Base-by-base conservation (phyloP, 2,329 filamentous ascomycete species). In the Chaetomiaceae sp. region DNA sequence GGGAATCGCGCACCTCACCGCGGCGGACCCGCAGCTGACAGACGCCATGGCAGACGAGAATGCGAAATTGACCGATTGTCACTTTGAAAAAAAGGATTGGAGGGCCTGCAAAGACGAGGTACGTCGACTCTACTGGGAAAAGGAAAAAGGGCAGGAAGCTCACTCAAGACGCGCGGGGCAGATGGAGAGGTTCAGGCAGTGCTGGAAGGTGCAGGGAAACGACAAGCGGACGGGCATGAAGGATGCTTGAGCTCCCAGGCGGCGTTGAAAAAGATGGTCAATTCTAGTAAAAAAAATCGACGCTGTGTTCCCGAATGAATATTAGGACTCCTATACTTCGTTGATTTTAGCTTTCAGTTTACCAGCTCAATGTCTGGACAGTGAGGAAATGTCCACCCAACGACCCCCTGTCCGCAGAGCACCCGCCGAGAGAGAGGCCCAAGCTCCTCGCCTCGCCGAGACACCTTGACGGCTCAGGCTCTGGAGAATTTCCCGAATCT, bases 21-120 rank as follows among this genome's bases (percentile, higher is more conserved):
- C 42, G 54, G 37, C 19, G 17, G 35, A 20, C 22, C 12, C 49
- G 37, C 29, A 30, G 12, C 48, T 53, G 34, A 39, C 29, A 37
- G 9, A 27, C 11, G 11, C n/a, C 42, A 47, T 34, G 14, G 12
- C 56, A 96, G 91, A 80, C 18, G 91, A 97, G 62, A 95, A 97
- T 61, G 72, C 78, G 44, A 90, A 82, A 61, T 78, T 98, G 82
- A 96, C 89, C 29, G 88, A 97, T 65, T 98, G 93, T 68, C 95
- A 94, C 66, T 95, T 81, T 62, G 88, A 91, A 45, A 95, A 90
- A 75, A 95, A 90, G 65, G 93, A 98, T 64, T 98, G 93, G 91
- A 76, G 93, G 57, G 75, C 77, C 48, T 98, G 93, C 68, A 86
- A 86, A 62, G 75, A 81, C 56, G 91, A 97, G 79, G 91, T 95